phyloP scores from a whole-genome alignment of 495 filamentous ascomycete species.

The Penicillium chermesinum region DNA sequence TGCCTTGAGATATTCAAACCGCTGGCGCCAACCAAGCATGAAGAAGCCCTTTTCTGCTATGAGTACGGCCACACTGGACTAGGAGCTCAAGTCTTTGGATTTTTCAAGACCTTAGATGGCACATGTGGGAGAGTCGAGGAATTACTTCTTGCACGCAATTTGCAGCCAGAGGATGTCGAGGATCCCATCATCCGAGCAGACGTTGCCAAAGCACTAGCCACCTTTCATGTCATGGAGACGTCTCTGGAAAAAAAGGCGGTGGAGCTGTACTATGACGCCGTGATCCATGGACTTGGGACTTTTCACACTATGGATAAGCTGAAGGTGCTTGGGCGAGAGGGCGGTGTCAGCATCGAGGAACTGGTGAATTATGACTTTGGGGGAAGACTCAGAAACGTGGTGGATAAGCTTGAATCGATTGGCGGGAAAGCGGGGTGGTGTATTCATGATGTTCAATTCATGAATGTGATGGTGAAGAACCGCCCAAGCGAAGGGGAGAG shows the following conservation, averaged over 20 bases:
- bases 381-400: slow-evolving; percentile 11
- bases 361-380: slow-evolving; percentile 27
- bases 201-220: slow-evolving; percentile 22
- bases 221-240: slow-evolving; percentile 19
- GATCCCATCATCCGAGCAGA: slow-evolving; percentile 23
- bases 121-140: slow-evolving; percentile 25
- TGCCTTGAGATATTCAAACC: slow-evolving; percentile 21
- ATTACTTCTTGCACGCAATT: slow-evolving; percentile 24
- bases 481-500: slow-evolving; percentile 18
- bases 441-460: slow-evolving; percentile 30
- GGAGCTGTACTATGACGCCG: slow-evolving; percentile 15
- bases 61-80: slow-evolving; percentile 25
- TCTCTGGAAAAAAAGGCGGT: slow-evolving; percentile 15
- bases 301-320: slow-evolving; percentile 26
- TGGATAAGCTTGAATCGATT: slow-evolving; percentile 19
- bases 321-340: slow-evolving; percentile 21
- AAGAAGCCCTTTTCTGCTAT: slow-evolving; percentile 23
- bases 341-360: slow-evolving; percentile 21
- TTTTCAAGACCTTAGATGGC: slow-evolving; percentile 26
- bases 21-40: slow-evolving; percentile 22
- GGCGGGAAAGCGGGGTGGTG: slow-evolving; percentile 25
- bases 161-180: slow-evolving; percentile 27
- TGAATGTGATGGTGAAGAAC: slow-evolving; percentile 29
- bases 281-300: slow-evolving; percentile 12
- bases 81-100: slow-evolving; percentile 25